Conservation (phyloP, 305 asterid species). For the Fraxinus xanthoxyloides region DNA sequence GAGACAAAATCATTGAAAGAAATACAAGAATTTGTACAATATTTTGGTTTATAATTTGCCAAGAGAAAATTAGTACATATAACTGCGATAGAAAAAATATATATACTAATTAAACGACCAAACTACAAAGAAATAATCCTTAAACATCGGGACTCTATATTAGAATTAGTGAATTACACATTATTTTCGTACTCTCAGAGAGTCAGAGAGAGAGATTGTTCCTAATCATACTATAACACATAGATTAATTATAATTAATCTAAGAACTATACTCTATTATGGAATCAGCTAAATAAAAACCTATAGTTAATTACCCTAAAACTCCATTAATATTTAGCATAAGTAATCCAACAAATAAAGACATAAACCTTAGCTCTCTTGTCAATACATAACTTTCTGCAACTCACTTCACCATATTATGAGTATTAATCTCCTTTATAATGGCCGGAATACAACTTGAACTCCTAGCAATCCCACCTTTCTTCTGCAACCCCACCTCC, state of each 20-base stretch:
- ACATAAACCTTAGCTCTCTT: neutral
- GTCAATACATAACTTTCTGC: neutral
- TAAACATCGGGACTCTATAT: neutral
- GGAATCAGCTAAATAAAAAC: neutral
- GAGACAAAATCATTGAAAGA: no score
- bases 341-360: neutral
- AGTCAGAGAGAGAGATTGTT: no score
- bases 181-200: no score
- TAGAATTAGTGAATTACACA: no score
- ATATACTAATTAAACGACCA: neutral
- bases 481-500: slow-evolving; percentile 12
- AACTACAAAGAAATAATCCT: neutral
- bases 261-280: neutral
- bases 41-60: no score
- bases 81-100: neutral
- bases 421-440: slow-evolving; percentile 31
- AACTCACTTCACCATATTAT: slow-evolving; percentile 7
- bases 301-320: neutral
- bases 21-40: no score
- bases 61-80: neutral
- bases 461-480: slow-evolving; percentile 57
- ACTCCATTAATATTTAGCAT: neutral
- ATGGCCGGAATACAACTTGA: slow-evolving; percentile 80
- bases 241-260: neutral
- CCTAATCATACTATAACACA: neutral